phyloP scores from a whole-genome alignment of 106 monocot genomes.

The Platanthera guangdongensis region DNA sequence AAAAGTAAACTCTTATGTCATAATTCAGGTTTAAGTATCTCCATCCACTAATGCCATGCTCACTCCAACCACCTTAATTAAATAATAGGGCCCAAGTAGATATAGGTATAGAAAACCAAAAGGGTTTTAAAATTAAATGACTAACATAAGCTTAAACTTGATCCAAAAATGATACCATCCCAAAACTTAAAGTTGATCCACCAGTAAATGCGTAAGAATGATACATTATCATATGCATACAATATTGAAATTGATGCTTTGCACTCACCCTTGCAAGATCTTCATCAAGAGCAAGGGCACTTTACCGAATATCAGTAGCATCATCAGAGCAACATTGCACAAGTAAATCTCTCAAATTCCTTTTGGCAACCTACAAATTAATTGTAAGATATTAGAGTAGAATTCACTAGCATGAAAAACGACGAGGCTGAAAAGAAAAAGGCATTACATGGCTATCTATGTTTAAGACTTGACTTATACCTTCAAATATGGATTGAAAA shows the following conservation, averaged over 20 bases:
- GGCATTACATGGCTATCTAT: background rate
- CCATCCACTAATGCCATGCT: no score
- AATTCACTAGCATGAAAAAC: background rate
- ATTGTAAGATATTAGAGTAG: background rate
- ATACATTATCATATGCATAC: background rate
- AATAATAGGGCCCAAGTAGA: no score
- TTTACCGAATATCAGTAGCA: constrained; percentile 79
- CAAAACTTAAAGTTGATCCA: background rate
- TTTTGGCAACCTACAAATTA: constrained; percentile 64
- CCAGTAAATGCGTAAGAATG: constrained; percentile 3
- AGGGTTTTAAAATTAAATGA: no score
- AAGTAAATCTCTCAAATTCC: constrained; percentile 83
- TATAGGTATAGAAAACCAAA: no score
- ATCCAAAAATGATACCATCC: constrained; percentile 6
- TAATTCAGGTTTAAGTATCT: no score
- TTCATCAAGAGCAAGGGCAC: constrained; percentile 93
- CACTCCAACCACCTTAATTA: no score
- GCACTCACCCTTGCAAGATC: constrained; percentile 86
- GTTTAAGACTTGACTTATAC: no score
- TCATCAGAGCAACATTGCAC: constrained; percentile 94
- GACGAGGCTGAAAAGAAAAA: background rate
- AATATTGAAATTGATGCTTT: background rate
- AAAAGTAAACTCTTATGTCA: no score
- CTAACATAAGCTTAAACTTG: no score
- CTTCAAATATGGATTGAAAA: no score